Evolutionary conservation across 305 asterid species (phyloP), one percentile per base, ranked within the genome.

Genomic region (Withania somnifera): DNA sequence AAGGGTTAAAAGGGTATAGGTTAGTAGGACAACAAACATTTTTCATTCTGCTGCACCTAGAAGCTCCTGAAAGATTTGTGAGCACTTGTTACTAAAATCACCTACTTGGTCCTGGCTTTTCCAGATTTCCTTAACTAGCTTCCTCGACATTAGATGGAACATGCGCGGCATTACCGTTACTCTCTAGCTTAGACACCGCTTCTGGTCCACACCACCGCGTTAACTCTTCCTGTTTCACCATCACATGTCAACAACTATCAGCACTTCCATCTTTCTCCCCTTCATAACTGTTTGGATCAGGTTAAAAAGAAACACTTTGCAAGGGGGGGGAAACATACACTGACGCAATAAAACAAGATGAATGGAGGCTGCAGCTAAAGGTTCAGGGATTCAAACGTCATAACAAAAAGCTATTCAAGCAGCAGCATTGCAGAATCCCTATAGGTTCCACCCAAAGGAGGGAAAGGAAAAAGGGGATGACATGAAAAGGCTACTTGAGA

Each of bases 201-300:
- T 92, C 97, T 3, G 97, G 90, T 50, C 97, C 97, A 68, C 93
- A 85, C 77, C 90, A 36, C 87, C 84, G 87, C 1, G 87, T 90
- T 82, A 95, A 81, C 82, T 95, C 97, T 50, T 91, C 98, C 98
- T 95, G 97, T 81, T 86, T 51, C 82, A 77, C 50, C 78, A 82
- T 22, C 82, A 71, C 24, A 45, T 71, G 38, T 34, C 19, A 68
- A 13, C 19, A 82, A 77, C 69, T 47, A 24, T 11, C 54, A 73
- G 15, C 26, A 45, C 34, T 71, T 71, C 11, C 40, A 71, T 45
- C 40, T 14, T 45, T 45, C 28, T 66, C 36, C 1, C 38, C 38
- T 7, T 28, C 15, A 24, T 2, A 45, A 45, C 78, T 61, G 11
- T 54, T 20, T 69, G 11, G 56, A 11, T 20, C 56, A 40, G 20